Evolutionary conservation across 176 grass and related monocot genomes (phyloP), one percentile per base, ranked within the genome.

Genomic region (Areca catechu): DNA sequence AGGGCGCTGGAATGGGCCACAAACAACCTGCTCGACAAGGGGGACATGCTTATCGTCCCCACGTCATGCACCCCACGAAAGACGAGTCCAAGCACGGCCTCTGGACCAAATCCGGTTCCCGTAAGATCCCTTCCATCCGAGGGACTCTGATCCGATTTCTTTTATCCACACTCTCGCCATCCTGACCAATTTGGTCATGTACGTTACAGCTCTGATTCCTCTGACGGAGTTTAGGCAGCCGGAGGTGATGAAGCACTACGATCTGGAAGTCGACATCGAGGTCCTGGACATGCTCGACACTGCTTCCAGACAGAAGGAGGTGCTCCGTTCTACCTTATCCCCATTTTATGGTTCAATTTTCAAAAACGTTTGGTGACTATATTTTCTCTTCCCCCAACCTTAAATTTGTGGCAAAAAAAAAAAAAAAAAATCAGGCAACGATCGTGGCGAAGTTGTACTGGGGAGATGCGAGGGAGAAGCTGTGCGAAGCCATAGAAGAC

Each of bases 401-500:
- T 43, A 1, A 10, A 43, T 43, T 0, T 7, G 30, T 7, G 30
- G 9, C 0, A 29, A 4, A 6, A 5, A 29, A 29, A 6, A 67
- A 72, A 72, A 29, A 34, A 17, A 21, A 12, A 15, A 43, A 60
- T 52, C 84, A 88, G 89, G 6, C 87, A 16, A 74, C 51, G 24
- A 70, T 89, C 34, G 73, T 76, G 57, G 21, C 80, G 18, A 95
- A 95, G 75, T 73, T 85, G 53, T 89, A 85, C 9, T 79, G 72
- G 78, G 85, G 85, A 16, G 89, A 85, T 51, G 74, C 89, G n/a
- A 85, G 85, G 72, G 89, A 95, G 85, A 95, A 85, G 78, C 74
- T 95, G 37, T 89, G 85, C 63, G 72, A 89, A 29, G 89, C 85
- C 0, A 81, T 75, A 12, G 65, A 16, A 1, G 75, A 85, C 61